Percentiles rank a stretch among this genome's conserved stretches.
These are phyloP conservation scores for Aspergillus nidulans DNA, from an alignment of 495 filamentous ascomycete genomes.

Conservation along the genomic window DNA sequence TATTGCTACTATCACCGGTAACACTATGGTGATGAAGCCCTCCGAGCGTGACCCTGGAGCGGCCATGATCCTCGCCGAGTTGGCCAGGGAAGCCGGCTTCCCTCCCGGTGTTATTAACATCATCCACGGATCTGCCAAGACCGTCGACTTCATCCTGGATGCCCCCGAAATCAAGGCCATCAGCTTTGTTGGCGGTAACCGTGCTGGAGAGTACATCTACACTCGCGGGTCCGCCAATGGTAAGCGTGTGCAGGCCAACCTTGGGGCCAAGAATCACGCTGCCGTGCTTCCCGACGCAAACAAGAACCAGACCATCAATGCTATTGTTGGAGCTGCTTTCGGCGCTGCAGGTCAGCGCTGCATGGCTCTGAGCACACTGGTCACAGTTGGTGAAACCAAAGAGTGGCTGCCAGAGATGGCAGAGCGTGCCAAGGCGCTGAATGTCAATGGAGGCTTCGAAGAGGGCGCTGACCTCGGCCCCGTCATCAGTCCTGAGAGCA, in stretches of 20 bases:
- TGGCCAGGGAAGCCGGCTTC: conserved; percentile 88
- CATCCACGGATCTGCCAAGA: conserved; percentile 82
- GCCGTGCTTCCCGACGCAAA: conserved; percentile 93
- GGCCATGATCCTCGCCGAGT: conserved; percentile 93
- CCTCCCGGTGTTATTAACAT: conserved; percentile 93
- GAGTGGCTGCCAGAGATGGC: conserved; percentile 90
- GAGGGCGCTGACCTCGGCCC: conserved; percentile 92
- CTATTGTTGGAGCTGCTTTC: conserved; percentile 91
- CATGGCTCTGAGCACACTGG: conserved; percentile 92
- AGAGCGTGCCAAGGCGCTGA: conserved; percentile 83
- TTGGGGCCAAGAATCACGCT: conserved; percentile 98
- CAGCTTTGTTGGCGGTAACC: conserved; percentile 94
- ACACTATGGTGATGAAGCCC: conserved; percentile 92
- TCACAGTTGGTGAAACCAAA: conserved; percentile 92
- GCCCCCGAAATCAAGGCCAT: conserved; percentile 97
- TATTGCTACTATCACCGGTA: conserved; percentile 89
- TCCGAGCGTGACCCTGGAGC: conserved; percentile 98
- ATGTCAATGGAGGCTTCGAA: conserved; percentile 93
- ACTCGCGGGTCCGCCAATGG: conserved; percentile 85
- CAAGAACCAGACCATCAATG: conserved; percentile 95
- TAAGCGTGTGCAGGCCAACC: conserved; percentile 91
- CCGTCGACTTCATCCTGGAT: conserved; percentile 97
- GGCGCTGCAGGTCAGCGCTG: conserved; percentile 96
- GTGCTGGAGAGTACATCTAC: conserved; percentile 97
- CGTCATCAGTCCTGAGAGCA: conserved; percentile 90